Evolutionary conservation across 306 rosid genomes (phyloP).

Genomic region (Glycyrrhiza uralensis): DNA sequence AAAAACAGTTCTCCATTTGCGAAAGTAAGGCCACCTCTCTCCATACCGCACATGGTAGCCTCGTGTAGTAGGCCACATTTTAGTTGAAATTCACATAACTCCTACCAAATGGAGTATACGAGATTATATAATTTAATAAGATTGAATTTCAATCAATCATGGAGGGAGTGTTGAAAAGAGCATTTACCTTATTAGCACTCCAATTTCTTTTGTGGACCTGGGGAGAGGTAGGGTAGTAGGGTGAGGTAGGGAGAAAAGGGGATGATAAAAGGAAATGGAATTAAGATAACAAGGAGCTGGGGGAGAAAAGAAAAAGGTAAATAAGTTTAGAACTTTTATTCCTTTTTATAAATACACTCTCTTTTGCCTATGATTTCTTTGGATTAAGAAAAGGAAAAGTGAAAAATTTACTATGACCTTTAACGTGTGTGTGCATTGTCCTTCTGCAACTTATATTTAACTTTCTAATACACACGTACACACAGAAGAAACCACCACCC

Average conservation of each 20-base stretch:
- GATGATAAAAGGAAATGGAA: constrained; percentile 22
- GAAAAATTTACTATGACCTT: constrained; percentile 19
- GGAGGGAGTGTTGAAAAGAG: too few relatives aligned
- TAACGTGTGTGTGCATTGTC: constrained; percentile 63
- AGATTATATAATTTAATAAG: too few relatives aligned
- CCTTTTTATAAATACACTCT: constrained; percentile 27
- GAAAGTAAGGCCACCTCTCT: too few relatives aligned
- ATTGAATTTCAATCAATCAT: too few relatives aligned
- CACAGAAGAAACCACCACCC: too few relatives aligned
- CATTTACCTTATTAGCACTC: too few relatives aligned
- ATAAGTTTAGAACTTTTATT: constrained; percentile 33
- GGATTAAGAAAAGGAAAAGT: constrained; percentile 25
- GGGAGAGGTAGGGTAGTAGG: constrained; percentile 41
- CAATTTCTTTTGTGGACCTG: constrained; percentile 63
- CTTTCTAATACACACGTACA: constrained; percentile 37
- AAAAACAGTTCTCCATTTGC: too few relatives aligned
- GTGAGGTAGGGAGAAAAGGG: constrained; percentile 41
- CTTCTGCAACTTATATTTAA: constrained; percentile 37
- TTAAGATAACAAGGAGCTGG: constrained; percentile 24
- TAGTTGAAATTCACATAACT: too few relatives aligned
- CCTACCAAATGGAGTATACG: too few relatives aligned
- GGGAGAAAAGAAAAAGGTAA: constrained; percentile 25
- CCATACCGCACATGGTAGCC: too few relatives aligned
- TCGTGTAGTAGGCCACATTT: too few relatives aligned
- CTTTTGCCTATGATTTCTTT: constrained; percentile 4